Percentiles rank a stretch among this genome's conserved stretches.
These are phyloP conservation scores for Cajanus cajan DNA, from an alignment of 306 rosid species.

Conservation along the genomic window DNA sequence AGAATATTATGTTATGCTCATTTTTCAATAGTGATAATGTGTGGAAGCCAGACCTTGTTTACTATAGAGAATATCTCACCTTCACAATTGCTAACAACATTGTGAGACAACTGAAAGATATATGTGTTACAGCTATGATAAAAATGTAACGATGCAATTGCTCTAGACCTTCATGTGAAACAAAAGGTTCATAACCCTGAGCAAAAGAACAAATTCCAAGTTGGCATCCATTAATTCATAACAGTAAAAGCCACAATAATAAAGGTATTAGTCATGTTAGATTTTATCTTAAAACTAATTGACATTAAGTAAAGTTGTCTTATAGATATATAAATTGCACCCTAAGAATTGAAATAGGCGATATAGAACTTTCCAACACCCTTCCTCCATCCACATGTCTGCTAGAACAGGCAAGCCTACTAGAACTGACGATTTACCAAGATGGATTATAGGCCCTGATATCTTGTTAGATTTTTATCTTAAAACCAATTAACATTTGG, in stretches of 20 bases:
- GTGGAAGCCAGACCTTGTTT: not conserved
- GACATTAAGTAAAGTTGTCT: no score
- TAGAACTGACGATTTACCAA: no score
- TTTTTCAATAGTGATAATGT: not conserved
- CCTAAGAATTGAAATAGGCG: no score
- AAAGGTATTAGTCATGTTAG: not conserved
- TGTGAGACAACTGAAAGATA: slow-evolving; percentile 76
- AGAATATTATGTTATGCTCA: not conserved
- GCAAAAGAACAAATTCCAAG: slow-evolving; percentile 4
- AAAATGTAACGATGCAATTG: slow-evolving; percentile 81
- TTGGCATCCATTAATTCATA: not conserved
- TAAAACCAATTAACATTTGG: no score
- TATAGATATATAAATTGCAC: no score
- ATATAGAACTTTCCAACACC: no score
- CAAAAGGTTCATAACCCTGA: slow-evolving; percentile 76
- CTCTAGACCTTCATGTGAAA: slow-evolving; percentile 78
- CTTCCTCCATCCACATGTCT: no score
- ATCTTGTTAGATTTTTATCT: no score
- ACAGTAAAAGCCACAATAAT: not conserved
- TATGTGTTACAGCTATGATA: slow-evolving; percentile 74
- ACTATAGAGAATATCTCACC: slow-evolving; percentile 39
- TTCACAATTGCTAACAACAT: slow-evolving; percentile 75
- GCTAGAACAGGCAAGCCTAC: no score
- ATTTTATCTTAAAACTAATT: no score
- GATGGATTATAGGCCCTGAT: no score